Evolutionary conservation across 164 flowering plant species (phyloP).

Genomic region (Sextonia rubra): DNA sequence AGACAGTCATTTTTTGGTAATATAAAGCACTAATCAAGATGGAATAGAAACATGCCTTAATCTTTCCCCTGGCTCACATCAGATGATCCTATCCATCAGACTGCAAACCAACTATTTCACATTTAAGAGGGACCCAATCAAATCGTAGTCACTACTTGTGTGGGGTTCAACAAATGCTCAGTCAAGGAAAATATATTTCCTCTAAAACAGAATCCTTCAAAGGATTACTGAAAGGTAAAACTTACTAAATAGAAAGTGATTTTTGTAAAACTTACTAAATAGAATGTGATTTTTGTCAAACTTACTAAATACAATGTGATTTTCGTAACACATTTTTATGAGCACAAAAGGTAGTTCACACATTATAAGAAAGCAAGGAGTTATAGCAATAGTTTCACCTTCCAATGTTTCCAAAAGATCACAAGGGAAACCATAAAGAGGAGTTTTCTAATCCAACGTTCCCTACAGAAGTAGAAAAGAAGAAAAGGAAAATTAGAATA

Average conservation of each 20-base stretch:
- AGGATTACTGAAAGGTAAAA: neutral
- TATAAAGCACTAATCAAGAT: neutral
- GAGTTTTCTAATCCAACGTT: slow-evolving; percentile 56
- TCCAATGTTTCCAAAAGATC: slow-evolving; percentile 66
- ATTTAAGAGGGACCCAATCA: neutral
- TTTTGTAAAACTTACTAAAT: too few relatives aligned
- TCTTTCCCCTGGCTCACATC: neutral
- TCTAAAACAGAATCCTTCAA: neutral
- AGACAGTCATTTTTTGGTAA: neutral
- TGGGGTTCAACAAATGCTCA: neutral
- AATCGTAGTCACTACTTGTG: neutral
- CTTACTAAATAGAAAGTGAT: neutral
- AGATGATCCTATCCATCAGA: neutral
- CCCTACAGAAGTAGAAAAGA: slow-evolving; percentile 8
- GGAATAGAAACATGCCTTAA: neutral
- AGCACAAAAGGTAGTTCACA: neutral
- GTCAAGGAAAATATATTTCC: neutral
- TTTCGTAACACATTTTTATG: neutral
- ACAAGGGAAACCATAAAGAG: slow-evolving; percentile 45
- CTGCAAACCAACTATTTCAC: neutral
- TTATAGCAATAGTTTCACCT: slow-evolving; percentile 29
- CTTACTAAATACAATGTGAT: neutral
- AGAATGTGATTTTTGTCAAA: too few relatives aligned
- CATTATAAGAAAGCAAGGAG: neutral
- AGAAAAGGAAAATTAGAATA: neutral